Conservation (phyloP, 2,329 filamentous ascomycete species). For the Alternaria solani region DNA sequence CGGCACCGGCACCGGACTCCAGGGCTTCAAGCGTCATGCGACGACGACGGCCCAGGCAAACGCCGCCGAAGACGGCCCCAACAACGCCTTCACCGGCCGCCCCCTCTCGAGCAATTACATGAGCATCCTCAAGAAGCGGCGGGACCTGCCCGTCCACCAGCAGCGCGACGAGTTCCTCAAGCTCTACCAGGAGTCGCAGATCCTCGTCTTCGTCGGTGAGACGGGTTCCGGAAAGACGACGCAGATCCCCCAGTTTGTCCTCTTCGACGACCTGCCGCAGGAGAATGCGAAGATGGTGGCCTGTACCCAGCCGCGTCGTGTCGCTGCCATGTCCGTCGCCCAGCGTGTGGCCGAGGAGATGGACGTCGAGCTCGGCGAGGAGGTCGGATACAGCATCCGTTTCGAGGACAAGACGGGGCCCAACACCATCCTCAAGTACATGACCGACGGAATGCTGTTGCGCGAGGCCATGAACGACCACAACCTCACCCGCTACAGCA, state of each 20-base stretch:
- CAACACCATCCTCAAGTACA: constrained; percentile 95
- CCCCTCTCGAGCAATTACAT: constrained; percentile 86
- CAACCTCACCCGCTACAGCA: constrained; percentile 86
- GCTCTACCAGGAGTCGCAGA: constrained; percentile 92
- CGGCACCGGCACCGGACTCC: constrained; percentile 56
- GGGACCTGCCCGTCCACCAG: constrained; percentile 88
- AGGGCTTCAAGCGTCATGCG: constrained; percentile 75
- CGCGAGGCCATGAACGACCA: constrained; percentile 94
- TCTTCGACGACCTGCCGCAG: constrained; percentile 95
- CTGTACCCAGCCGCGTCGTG: constrained; percentile 96
- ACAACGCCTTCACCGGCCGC: constrained; percentile 84
- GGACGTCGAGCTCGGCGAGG: constrained; percentile 85
- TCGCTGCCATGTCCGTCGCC: constrained; percentile 96
- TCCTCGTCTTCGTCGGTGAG: constrained; percentile 98
- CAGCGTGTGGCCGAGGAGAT: constrained; percentile 97
- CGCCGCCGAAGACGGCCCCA: constrained; percentile 78
- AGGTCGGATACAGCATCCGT: constrained; percentile 96
- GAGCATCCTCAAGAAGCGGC: constrained; percentile 81
- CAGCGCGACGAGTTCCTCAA: constrained; percentile 94
- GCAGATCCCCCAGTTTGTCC: constrained; percentile 97
- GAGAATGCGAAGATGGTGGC: constrained; percentile 87
- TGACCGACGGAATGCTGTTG: constrained; percentile 99
- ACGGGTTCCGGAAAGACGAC: constrained; percentile 99
- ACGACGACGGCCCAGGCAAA: constrained; percentile 80
- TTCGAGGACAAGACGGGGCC: constrained; percentile 94